Percentiles rank a stretch among this genome's conserved stretches.
Evolutionary conservation across 1,139 yeast species (phyloP).

Genomic region (Sugiyamaella sp.): DNA sequence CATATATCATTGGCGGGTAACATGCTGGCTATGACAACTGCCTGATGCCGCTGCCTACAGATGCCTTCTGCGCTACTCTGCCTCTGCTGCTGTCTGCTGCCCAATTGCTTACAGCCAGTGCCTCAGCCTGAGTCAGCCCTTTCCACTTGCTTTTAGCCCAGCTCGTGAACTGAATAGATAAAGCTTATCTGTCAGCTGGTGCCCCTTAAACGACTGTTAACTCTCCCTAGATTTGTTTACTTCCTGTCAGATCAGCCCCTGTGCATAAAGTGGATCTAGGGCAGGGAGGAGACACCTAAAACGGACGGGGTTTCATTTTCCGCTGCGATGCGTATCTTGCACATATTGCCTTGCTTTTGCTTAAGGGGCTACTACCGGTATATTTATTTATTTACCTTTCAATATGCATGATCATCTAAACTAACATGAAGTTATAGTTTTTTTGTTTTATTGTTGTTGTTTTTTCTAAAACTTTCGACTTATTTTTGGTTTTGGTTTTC

Average conservation of each 20-base stretch:
- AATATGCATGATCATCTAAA: constrained; percentile 12
- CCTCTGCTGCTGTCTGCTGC: no score
- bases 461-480: neutral
- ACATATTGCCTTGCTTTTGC: constrained; percentile 16
- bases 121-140: no score
- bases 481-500: constrained; percentile 5
- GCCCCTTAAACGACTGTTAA: no score
- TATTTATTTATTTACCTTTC: constrained; percentile 15
- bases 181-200: neutral
- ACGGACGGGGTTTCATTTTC: neutral
- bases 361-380: constrained; percentile 1
- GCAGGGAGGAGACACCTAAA: constrained; percentile 5
- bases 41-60: no score
- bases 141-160: no score
- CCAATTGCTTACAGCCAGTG: no score
- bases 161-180: no score
- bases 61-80: no score
- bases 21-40: no score
- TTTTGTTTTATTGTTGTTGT: neutral
- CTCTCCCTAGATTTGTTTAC: neutral
- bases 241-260: constrained; percentile 1
- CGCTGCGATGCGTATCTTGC: constrained; percentile 5
- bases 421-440: constrained; percentile 16
- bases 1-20: no score
- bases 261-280: constrained; percentile 16